Conservation (phyloP, 2,329 filamentous ascomycete species). For the Herpotrichia juniperi region DNA sequence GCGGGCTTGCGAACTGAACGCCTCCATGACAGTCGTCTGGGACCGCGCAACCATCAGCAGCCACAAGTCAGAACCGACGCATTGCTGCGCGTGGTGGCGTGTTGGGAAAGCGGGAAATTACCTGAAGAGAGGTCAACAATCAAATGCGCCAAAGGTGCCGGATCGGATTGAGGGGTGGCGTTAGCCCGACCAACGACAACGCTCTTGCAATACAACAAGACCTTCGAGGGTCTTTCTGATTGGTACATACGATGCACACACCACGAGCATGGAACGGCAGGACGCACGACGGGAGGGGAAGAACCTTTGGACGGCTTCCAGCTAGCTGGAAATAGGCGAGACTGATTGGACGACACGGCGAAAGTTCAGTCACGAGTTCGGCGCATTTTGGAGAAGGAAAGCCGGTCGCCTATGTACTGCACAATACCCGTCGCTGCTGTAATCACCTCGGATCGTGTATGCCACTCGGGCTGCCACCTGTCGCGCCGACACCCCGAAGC, state of each 20-base stretch:
- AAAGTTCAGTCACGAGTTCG: neutral
- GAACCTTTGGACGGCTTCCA: neutral
- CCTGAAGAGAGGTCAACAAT: neutral
- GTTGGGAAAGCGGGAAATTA: neutral
- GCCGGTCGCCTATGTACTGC: neutral
- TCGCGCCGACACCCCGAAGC: no score
- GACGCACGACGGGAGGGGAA: slow-evolving; percentile 4
- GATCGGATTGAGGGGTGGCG: slow-evolving; percentile 1
- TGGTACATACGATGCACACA: slow-evolving; percentile 7
- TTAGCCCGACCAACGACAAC: neutral
- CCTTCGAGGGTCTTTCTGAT: neutral
- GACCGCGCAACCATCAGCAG: slow-evolving; percentile 8
- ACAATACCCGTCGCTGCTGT: neutral
- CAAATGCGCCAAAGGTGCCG: neutral
- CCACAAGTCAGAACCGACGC: slow-evolving; percentile 2
- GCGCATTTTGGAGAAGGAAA: no score
- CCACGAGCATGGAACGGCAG: slow-evolving; percentile 16
- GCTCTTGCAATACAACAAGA: neutral
- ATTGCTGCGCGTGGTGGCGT: neutral
- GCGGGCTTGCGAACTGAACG: slow-evolving; percentile 13
- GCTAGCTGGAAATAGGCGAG: slow-evolving; percentile 1
- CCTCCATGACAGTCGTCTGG: slow-evolving; percentile 14
- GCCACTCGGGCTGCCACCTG: no score
- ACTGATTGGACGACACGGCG: neutral
- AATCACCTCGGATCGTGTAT: no score